These are phyloP conservation scores for Crithidia sp. DNA, from an alignment of 208 protist species.

Conservation along the genomic window DNA sequence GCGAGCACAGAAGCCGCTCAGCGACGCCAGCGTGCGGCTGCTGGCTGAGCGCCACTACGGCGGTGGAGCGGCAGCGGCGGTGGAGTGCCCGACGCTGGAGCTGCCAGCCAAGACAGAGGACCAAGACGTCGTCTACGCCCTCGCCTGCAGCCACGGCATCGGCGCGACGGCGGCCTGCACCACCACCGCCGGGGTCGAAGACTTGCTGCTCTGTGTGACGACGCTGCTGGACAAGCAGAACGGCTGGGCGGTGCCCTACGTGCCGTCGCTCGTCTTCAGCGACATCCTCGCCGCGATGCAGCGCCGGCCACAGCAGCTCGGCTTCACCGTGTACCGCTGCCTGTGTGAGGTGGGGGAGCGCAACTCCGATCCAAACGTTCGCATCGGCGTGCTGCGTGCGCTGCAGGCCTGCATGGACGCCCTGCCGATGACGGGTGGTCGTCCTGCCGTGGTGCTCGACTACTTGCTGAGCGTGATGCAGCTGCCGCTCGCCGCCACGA, in stretches of 20 bases:
- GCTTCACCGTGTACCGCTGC: conserved; percentile 65
- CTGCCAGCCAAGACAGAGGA: conserved; percentile 44
- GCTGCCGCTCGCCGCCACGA: conserved; percentile 18
- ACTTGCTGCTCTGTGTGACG: conserved; percentile 49
- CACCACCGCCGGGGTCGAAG: conserved; percentile 52
- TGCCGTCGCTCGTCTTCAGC: conserved; percentile 61
- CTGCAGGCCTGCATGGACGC: conserved; percentile 53
- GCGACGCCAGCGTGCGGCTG: conserved; percentile 21
- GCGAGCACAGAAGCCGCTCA: conserved; percentile 33
- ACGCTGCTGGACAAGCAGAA: conserved; percentile 50
- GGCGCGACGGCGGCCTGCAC: conserved; percentile 65
- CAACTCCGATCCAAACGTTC: conserved; percentile 34
- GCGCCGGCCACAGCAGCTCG: conserved; percentile 59
- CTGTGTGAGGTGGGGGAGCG: conserved; percentile 44
- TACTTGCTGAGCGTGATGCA: conserved; percentile 36
- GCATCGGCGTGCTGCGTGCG: conserved; percentile 53
- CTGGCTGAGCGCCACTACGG: conserved; percentile 25
- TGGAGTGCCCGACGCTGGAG: conserved; percentile 30
- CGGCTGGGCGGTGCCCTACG: conserved; percentile 50
- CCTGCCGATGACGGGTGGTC: conserved; percentile 66
- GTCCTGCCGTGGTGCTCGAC: conserved; percentile 46
- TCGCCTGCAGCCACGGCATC: conserved; percentile 55
- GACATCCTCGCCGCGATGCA: conserved; percentile 63
- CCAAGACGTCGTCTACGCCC: conserved; percentile 38
- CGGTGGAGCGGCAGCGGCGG: conserved; percentile 4